phyloP scores from a whole-genome alignment of 2,329 filamentous ascomycete species.

The Domatiomyces catenatus region DNA sequence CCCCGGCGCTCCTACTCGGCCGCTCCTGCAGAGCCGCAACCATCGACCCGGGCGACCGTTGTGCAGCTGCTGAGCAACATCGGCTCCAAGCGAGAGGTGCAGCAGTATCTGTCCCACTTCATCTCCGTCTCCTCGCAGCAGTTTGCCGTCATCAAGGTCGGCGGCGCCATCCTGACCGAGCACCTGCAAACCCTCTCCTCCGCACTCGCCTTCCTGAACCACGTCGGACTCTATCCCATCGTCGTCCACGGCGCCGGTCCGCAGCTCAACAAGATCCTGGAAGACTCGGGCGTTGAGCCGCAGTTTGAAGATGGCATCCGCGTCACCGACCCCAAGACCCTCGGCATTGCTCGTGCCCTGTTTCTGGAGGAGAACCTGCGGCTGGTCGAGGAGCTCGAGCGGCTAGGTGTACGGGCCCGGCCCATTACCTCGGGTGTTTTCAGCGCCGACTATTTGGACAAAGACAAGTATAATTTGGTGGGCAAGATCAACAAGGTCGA shows the following conservation, averaged over 20 bases:
- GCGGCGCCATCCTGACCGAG: constrained; percentile 87
- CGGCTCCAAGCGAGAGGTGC: constrained; percentile 86
- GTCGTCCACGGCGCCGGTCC: constrained; percentile 92
- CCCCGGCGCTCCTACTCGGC: constrained; percentile 28
- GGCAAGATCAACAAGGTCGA: constrained; percentile 92
- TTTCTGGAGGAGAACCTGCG: constrained; percentile 94
- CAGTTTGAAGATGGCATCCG: constrained; percentile 94
- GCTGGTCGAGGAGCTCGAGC: constrained; percentile 75
- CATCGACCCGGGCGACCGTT: constrained; percentile 61
- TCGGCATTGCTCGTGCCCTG: constrained; percentile 76
- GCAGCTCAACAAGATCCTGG: constrained; percentile 80
- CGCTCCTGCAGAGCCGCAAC: constrained; percentile 34
- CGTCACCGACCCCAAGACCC: constrained; percentile 87
- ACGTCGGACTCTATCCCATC: constrained; percentile 86
- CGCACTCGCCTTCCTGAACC: constrained; percentile 78
- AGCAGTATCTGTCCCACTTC: constrained; percentile 96
- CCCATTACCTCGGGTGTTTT: constrained; percentile 85
- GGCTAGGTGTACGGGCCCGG: constrained; percentile 73
- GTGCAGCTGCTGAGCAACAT: constrained; percentile 89
- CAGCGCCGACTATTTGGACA: constrained; percentile 84
- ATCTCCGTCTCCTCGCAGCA: constrained; percentile 91
- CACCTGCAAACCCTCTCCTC: constrained; percentile 83
- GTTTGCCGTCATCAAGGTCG: constrained; percentile 97
- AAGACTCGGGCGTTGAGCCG: constrained; percentile 82
- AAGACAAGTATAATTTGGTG: constrained; percentile 89